These are phyloP conservation scores for Colletotrichum sp. DNA, from an alignment of 2,329 filamentous ascomycete genomes.

Conservation along the genomic window DNA sequence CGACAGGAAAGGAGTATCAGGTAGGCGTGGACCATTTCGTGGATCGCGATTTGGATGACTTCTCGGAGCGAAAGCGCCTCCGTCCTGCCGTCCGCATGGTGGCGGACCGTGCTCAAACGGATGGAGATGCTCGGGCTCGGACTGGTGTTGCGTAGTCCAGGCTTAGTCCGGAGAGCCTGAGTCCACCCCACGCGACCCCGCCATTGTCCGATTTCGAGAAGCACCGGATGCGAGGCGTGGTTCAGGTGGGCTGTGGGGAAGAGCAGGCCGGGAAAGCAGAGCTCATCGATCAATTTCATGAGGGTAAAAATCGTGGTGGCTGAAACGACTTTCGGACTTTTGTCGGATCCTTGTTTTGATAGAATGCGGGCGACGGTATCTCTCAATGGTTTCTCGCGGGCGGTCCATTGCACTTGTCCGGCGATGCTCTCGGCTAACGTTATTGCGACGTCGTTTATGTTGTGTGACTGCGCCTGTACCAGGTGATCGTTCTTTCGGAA, in stretches of 20 bases:
- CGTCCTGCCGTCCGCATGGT: background rate
- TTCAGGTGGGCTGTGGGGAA: constrained; percentile 14
- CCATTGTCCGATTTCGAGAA: constrained; percentile 8
- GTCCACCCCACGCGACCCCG: constrained; percentile 16
- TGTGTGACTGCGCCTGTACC: background rate
- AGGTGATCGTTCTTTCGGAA: background rate
- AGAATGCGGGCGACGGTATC: constrained; percentile 1
- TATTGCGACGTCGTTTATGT: constrained; percentile 14
- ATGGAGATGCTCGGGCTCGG: constrained; percentile 7
- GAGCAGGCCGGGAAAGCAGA: constrained; percentile 3
- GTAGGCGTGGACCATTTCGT: constrained; percentile 25
- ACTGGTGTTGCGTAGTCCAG: background rate
- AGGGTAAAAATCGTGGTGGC: background rate
- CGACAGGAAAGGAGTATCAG: constrained; percentile 12
- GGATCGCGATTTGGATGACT: constrained; percentile 33
- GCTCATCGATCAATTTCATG: constrained; percentile 14
- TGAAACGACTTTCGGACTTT: background rate
- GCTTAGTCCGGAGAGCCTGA: constrained; percentile 1
- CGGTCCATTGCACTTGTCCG: background rate
- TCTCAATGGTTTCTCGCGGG: background rate
- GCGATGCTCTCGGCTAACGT: constrained; percentile 4
- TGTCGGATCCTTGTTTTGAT: constrained; percentile 1
- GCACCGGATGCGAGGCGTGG: constrained; percentile 5
- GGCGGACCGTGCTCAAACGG: constrained; percentile 17
- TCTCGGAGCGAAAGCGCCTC: constrained; percentile 26